Evolutionary conservation across 177 flowering plant species (phyloP).

Genomic region (Vitis hybrid): DNA sequence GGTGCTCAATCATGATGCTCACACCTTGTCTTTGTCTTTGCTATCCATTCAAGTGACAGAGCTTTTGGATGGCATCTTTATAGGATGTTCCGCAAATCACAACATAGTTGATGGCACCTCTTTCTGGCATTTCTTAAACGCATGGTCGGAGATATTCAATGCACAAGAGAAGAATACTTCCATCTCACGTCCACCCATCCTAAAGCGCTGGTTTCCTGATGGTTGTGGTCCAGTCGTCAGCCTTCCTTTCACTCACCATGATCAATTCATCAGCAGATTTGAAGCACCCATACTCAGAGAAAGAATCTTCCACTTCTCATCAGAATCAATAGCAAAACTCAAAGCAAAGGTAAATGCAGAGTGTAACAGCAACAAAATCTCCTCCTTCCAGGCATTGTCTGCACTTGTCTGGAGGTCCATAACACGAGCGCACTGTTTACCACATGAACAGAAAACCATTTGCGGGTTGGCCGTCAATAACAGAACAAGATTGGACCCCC

Average conservation of each 20-base stretch:
- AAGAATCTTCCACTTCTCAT: constrained; percentile 52
- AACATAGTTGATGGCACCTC: constrained; percentile 49
- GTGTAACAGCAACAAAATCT: constrained; percentile 33
- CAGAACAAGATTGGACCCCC: constrained; percentile 51
- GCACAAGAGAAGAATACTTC: constrained; percentile 1
- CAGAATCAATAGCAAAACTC: constrained; percentile 37
- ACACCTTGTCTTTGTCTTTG: constrained; percentile 25
- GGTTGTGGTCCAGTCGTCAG: constrained; percentile 28
- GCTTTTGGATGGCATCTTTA: constrained; percentile 53
- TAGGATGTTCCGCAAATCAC: constrained; percentile 52
- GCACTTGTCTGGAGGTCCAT: constrained; percentile 58
- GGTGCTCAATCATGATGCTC: constrained; percentile 44
- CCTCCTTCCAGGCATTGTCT: constrained; percentile 55
- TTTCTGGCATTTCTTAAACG: constrained; percentile 57
- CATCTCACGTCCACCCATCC: constrained; percentile 33
- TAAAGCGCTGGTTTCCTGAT: constrained; percentile 46
- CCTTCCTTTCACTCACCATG: constrained; percentile 41
- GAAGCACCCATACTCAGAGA: constrained; percentile 36
- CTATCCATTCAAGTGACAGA: constrained; percentile 54
- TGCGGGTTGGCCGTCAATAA: constrained; percentile 44
- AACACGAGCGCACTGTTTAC: constrained; percentile 31
- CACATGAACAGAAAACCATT: constrained; percentile 29
- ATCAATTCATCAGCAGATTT: constrained; percentile 32
- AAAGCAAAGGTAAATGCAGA: constrained; percentile 50
- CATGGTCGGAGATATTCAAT: constrained; percentile 46